Evolutionary conservation across 1,139 yeast species (phyloP).

Genomic region (Yamadazyma conglobata): DNA sequence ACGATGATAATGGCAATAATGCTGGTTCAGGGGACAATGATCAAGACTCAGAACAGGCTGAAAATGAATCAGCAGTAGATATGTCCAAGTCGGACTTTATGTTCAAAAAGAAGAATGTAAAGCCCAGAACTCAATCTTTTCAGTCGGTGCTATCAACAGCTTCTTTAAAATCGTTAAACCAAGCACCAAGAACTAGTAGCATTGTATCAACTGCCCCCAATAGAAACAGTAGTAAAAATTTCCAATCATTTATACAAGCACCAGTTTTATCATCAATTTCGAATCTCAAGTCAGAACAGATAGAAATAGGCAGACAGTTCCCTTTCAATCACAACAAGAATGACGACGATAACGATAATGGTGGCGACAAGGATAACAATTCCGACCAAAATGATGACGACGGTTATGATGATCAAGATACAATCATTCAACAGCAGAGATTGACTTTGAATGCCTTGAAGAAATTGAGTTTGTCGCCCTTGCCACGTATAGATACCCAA

Average conservation of each 20-base stretch:
- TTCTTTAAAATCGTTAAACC: conserved; percentile 48
- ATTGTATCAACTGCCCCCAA: conserved; percentile 14
- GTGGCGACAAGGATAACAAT: not conserved
- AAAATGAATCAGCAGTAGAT: not conserved
- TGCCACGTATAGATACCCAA: conserved; percentile 25
- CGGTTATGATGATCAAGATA: conserved; percentile 29
- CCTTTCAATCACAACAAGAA: conserved; percentile 32
- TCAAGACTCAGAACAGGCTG: not conserved
- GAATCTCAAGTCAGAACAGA: conserved; percentile 27
- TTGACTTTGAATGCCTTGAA: conserved; percentile 45
- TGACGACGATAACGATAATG: conserved; percentile 4
- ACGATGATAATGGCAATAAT: not conserved
- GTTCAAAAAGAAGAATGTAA: conserved; percentile 53
- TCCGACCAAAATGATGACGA: conserved; percentile 16
- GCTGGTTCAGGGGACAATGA: conserved; percentile 1
- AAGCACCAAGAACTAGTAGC: conserved; percentile 26
- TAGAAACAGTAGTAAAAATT: conserved; percentile 30
- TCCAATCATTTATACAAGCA: conserved; percentile 48
- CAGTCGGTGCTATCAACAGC: conserved; percentile 64
- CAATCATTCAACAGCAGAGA: conserved; percentile 39
- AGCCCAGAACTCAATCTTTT: conserved; percentile 56
- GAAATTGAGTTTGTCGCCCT: conserved; percentile 43
- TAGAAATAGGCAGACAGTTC: conserved; percentile 42
- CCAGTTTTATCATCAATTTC: conserved; percentile 43
- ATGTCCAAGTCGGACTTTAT: conserved; percentile 1